phyloP scores from a whole-genome alignment of 345 rosid species.

The Arabidopsis suecica region DNA sequence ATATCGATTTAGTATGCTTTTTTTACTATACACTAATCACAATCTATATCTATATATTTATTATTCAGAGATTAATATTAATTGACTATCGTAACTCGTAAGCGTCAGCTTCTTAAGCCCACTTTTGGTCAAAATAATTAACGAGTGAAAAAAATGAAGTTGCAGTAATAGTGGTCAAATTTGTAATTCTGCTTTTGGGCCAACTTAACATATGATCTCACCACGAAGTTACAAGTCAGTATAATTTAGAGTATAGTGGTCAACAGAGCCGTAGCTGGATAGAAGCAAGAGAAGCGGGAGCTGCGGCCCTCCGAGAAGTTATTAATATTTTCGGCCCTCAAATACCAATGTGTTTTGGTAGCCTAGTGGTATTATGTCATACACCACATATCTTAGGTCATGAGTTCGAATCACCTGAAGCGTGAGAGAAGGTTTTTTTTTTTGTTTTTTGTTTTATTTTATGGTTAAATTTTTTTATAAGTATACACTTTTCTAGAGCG shows the following conservation, averaged over 20 bases:
- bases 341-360: too few species aligned
- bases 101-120: background rate
- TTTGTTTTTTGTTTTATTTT: too few species aligned
- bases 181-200: slow-evolving; percentile 21
- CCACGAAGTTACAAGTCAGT: slow-evolving; percentile 12
- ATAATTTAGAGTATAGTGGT: background rate
- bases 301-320: too few species aligned
- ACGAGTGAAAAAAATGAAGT: slow-evolving; percentile 24
- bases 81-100: background rate
- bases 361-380: too few species aligned
- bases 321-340: too few species aligned
- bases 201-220: slow-evolving; percentile 19
- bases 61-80: background rate
- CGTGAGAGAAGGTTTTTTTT: too few species aligned
- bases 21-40: background rate
- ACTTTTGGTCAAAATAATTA: slow-evolving; percentile 27
- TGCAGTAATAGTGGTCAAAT: slow-evolving; percentile 28
- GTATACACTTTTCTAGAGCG: too few species aligned
- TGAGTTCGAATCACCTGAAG: too few species aligned
- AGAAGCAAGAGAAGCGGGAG: too few species aligned
- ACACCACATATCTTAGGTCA: too few species aligned
- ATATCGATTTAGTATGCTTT: background rate
- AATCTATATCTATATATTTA: background rate
- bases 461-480: too few species aligned
- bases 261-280: too few species aligned